A percentile compares a stretch with the other conserved stretches of the same genome.
Evolutionary conservation across 805 yeast genomes (phyloP).

Genomic region (Teunomyces cretensis): DNA sequence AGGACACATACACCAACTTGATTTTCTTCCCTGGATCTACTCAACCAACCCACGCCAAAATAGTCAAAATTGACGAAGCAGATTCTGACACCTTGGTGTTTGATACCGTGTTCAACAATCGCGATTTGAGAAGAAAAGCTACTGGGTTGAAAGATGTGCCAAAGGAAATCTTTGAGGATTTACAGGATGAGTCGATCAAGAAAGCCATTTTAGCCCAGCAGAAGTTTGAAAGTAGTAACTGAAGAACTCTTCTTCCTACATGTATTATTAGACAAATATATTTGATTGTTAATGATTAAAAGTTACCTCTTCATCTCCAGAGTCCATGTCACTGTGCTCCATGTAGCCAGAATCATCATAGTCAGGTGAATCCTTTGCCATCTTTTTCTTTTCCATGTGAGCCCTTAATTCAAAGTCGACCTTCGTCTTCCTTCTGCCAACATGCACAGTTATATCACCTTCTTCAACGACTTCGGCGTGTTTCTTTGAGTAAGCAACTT

Average conservation of each 20-base stretch:
- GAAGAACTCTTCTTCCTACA: constrained; percentile 6
- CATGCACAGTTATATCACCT: constrained; percentile 47
- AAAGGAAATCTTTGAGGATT: constrained; percentile 53
- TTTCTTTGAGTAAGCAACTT: constrained; percentile 45
- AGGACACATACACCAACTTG: constrained; percentile 85
- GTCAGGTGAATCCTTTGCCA: constrained; percentile 15
- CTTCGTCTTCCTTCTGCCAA: constrained; percentile 45
- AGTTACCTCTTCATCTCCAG: constrained; percentile 16
- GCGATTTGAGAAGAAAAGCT: constrained; percentile 47
- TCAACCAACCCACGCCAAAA: constrained; percentile 58
- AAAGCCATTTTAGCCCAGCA: constrained; percentile 65
- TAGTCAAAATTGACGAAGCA: constrained; percentile 24
- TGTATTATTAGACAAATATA: constrained; percentile 7
- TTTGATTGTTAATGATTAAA: constrained; percentile 5
- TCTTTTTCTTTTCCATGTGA: constrained; percentile 39
- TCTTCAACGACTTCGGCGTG: constrained; percentile 50
- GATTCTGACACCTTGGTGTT: constrained; percentile 36
- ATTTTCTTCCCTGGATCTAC: constrained; percentile 69
- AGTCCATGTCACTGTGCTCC: constrained; percentile 14
- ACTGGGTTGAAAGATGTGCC: constrained; percentile 71
- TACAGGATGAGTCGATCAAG: constrained; percentile 48
- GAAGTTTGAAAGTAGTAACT: constrained; percentile 39
- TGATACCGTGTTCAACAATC: constrained; percentile 45
- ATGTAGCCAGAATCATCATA: constrained; percentile 12
- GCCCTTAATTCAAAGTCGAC: constrained; percentile 47